A percentile compares a stretch with the other conserved stretches of the same genome.
phyloP scores from a whole-genome alignment of 1,284 basidiomycete genomes.

The Psilocybe mexicana region DNA sequence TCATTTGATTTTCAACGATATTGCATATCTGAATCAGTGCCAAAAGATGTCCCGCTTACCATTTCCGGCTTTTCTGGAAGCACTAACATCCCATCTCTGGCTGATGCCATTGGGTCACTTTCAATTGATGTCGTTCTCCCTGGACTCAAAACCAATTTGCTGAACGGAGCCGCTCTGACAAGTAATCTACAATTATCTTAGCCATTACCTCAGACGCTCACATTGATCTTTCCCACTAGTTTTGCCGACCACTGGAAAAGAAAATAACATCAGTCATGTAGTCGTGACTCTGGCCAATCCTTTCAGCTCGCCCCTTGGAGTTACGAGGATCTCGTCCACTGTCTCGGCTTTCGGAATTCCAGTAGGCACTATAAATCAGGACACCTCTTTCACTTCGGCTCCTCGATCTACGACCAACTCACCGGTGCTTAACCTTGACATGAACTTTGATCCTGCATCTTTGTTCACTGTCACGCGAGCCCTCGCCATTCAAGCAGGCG shows the following conservation, averaged over 20 bases:
- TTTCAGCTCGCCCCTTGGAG: constrained; percentile 61
- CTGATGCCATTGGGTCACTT: constrained; percentile 64
- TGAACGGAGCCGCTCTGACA: constrained; percentile 56
- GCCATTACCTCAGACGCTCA: neutral
- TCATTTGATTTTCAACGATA: neutral
- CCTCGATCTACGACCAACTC: constrained; percentile 62
- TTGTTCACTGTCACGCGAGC: constrained; percentile 73
- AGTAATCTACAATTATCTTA: constrained; percentile 32
- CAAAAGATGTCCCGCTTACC: constrained; percentile 49
- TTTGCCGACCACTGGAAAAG: constrained; percentile 63
- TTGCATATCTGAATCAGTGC: neutral
- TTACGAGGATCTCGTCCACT: constrained; percentile 65
- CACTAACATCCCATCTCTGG: constrained; percentile 60
- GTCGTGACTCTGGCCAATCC: constrained; percentile 69
- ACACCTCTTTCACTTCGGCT: constrained; percentile 52
- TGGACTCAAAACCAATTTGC: constrained; percentile 57
- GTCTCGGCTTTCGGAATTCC: constrained; percentile 66
- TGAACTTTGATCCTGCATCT: constrained; percentile 74
- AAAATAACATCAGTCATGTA: constrained; percentile 68
- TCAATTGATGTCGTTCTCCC: constrained; percentile 63
- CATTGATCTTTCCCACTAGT: constrained; percentile 38
- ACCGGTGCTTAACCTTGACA: constrained; percentile 58
- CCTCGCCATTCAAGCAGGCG: constrained; percentile 64
- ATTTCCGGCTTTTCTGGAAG: constrained; percentile 65
- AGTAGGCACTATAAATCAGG: constrained; percentile 64